A percentile compares a stretch with the other conserved stretches of the same genome.
Evolutionary conservation across 345 rosid genomes (phyloP).

Genomic region (Euphorbia pulcherrima): DNA sequence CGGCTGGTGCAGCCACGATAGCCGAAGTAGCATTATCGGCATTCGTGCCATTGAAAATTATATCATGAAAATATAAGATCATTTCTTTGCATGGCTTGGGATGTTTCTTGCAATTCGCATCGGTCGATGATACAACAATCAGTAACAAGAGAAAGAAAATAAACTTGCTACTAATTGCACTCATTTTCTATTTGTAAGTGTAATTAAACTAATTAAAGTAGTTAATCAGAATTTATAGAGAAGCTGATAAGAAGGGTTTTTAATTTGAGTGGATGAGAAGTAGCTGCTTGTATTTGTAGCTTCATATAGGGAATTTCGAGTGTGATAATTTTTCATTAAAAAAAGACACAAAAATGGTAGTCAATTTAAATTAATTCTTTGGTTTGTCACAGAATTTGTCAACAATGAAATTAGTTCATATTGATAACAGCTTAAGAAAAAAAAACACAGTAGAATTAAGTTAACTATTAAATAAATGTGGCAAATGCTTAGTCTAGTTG

Average conservation of each 20-base stretch:
- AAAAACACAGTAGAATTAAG: too few species aligned
- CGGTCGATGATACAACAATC: slow-evolving; percentile 1
- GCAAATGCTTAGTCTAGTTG: too few species aligned
- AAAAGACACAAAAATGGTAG: too few species aligned
- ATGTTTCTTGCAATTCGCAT: background rate
- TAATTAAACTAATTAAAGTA: background rate
- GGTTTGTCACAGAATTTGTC: too few species aligned
- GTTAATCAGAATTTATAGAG: too few species aligned
- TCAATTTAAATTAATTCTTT: too few species aligned
- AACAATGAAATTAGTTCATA: too few species aligned
- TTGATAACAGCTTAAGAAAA: too few species aligned
- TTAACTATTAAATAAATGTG: too few species aligned
- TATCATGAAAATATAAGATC: slow-evolving; percentile 44
- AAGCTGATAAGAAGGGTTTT: background rate
- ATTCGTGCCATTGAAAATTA: slow-evolving; percentile 47
- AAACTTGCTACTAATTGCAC: background rate
- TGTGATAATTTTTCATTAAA: too few species aligned
- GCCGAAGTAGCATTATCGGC: slow-evolving; percentile 39
- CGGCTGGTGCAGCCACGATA: slow-evolving; percentile 40
- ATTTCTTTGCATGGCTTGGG: slow-evolving; percentile 38
- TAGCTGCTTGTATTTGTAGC: background rate
- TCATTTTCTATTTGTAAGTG: slow-evolving; percentile 3
- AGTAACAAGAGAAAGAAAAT: slow-evolving; percentile 9
- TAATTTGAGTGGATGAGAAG: background rate
- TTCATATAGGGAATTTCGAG: too few species aligned